Evolutionary conservation across 2,329 filamentous ascomycete genomes (phyloP).

Genomic region (Aspergillus melleus): DNA sequence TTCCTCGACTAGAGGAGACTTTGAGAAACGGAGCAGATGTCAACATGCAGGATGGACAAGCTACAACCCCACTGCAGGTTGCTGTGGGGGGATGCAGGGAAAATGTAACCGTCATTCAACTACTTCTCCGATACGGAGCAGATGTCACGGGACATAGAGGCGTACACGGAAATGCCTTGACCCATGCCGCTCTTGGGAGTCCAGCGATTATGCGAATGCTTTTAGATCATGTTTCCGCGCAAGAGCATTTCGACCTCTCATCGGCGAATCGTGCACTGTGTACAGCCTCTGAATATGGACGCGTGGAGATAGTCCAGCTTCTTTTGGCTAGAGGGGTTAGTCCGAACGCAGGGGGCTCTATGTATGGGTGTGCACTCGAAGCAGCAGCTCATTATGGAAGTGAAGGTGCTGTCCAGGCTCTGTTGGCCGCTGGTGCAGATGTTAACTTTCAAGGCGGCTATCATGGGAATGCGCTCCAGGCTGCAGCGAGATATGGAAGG

Average conservation of each 20-base stretch:
- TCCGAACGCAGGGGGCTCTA: background rate
- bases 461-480: background rate
- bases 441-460: background rate
- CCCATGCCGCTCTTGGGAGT: background rate
- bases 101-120: background rate
- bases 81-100: background rate
- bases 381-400: background rate
- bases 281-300: background rate
- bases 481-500: background rate
- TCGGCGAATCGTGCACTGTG: background rate
- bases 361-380: background rate
- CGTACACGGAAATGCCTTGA: background rate
- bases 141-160: background rate
- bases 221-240: background rate
- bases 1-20: background rate
- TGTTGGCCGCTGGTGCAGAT: background rate
- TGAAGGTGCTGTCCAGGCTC: background rate
- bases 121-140: background rate
- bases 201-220: background rate
- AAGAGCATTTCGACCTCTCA: background rate
- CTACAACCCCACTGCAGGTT: background rate
- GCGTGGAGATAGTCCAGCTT: background rate
- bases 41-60: background rate
- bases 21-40: background rate
- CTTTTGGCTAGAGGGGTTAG: background rate